Conservation (phyloP, 1,139 yeast genomes). For the Geotrichum macrosporum region DNA sequence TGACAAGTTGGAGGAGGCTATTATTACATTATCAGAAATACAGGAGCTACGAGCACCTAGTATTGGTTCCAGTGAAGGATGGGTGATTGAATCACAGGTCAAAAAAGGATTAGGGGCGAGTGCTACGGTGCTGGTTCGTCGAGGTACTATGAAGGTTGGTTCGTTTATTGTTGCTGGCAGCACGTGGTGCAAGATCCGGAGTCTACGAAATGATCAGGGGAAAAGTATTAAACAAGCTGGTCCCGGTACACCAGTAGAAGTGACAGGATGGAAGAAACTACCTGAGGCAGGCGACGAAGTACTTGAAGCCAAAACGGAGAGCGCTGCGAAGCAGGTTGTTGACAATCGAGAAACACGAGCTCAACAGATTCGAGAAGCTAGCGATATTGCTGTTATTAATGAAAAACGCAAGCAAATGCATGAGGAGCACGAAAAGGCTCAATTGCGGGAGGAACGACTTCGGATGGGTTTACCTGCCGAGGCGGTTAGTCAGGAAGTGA, state of each 20-base stretch:
- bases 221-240: constrained; percentile 60
- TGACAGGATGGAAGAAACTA: constrained; percentile 90
- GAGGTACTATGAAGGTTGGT: constrained; percentile 74
- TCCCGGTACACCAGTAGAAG: constrained; percentile 88
- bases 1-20: constrained; percentile 86
- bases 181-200: constrained; percentile 79
- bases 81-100: constrained; percentile 82
- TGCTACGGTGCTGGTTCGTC: constrained; percentile 76
- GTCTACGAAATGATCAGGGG: constrained; percentile 74
- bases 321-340: constrained; percentile 69
- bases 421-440: constrained; percentile 43
- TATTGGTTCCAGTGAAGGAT: constrained; percentile 64
- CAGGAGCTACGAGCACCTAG: constrained; percentile 69
- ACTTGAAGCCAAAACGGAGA: constrained; percentile 69
- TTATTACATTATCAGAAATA: constrained; percentile 77
- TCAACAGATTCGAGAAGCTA: constrained; percentile 56
- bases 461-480: constrained; percentile 36
- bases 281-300: constrained; percentile 91
- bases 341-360: constrained; percentile 56
- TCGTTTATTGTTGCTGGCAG: constrained; percentile 74
- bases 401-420: constrained; percentile 44
- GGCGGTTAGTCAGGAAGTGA: constrained; percentile 33
- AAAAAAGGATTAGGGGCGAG: constrained; percentile 80
- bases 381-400: constrained; percentile 68
- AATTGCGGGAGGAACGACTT: constrained; percentile 32